Conservation (phyloP, 441 rosid genomes). For the Capsella rubella region DNA sequence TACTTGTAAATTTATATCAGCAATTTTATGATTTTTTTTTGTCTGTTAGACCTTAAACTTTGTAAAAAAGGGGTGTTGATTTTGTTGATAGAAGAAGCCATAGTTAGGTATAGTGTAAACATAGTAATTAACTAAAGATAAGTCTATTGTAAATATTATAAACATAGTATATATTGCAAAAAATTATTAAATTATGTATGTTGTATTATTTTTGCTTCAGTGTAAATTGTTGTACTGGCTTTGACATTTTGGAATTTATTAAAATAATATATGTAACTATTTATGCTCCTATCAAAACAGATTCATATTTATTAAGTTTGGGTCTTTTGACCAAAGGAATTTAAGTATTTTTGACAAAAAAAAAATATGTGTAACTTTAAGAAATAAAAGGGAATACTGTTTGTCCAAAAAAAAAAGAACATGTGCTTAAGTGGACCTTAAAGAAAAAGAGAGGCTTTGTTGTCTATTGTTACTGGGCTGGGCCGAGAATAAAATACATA, state of each 20-base stretch:
- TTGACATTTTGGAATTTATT: background rate
- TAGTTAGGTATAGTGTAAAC: background rate
- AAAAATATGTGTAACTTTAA: background rate
- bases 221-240: background rate
- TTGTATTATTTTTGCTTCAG: background rate
- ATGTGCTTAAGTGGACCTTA: too few species aligned
- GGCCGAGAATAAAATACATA: constrained; percentile 5
- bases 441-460: too few species aligned
- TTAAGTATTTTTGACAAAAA: background rate
- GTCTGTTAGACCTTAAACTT: background rate
- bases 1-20: constrained; percentile 1
- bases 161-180: background rate
- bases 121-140: background rate
- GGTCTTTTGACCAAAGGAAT: too few species aligned
- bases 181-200: background rate
- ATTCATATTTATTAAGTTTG: too few species aligned
- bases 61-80: constrained; percentile 10
- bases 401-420: too few species aligned
- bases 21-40: background rate
- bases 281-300: too few species aligned
- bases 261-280: too few species aligned
- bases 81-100: background rate
- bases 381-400: too few species aligned
- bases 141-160: background rate
- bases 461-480: constrained; percentile 2